Conservation (phyloP, 2,329 filamentous ascomycete genomes). For the Clarireedia sp. region DNA sequence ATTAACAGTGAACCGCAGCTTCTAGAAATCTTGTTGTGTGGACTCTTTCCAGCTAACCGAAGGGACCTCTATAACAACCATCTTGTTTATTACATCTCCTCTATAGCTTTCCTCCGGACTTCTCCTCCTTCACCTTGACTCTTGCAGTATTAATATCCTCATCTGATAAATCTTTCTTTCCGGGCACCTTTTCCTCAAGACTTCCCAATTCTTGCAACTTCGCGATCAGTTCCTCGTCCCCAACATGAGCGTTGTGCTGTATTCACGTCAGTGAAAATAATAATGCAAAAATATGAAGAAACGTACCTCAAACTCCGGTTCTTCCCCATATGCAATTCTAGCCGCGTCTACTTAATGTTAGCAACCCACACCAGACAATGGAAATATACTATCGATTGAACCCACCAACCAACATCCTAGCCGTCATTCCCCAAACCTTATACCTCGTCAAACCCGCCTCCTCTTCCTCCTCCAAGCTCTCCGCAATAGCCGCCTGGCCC, state of each 20-base stretch:
- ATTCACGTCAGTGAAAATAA: constrained; percentile 6
- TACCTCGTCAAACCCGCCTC: constrained; percentile 48
- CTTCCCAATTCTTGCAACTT: constrained; percentile 47
- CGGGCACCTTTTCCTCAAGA: constrained; percentile 41
- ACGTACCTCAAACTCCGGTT: constrained; percentile 69
- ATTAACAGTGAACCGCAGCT: too few species aligned
- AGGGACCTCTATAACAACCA: too few species aligned
- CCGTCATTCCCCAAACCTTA: constrained; percentile 93
- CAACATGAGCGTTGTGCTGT: constrained; percentile 26
- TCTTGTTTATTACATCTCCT: too few species aligned
- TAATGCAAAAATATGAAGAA: constrained; percentile 30
- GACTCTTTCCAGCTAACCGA: too few species aligned
- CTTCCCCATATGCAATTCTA: constrained; percentile 70
- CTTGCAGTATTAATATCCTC: constrained; percentile 38
- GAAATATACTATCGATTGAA: background rate
- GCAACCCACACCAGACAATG: background rate
- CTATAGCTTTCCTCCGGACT: constrained; percentile 11
- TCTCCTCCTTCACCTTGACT: background rate
- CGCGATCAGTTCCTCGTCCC: constrained; percentile 57
- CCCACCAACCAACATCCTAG: constrained; percentile 62
- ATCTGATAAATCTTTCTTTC: constrained; percentile 42
- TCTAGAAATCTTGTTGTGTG: too few species aligned
- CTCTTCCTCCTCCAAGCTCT: constrained; percentile 41
- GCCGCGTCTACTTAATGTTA: constrained; percentile 57
- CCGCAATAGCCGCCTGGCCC: constrained; percentile 37